Evolutionary conservation across 208 protist genomes (phyloP).

Genomic region (Giardia muris): DNA sequence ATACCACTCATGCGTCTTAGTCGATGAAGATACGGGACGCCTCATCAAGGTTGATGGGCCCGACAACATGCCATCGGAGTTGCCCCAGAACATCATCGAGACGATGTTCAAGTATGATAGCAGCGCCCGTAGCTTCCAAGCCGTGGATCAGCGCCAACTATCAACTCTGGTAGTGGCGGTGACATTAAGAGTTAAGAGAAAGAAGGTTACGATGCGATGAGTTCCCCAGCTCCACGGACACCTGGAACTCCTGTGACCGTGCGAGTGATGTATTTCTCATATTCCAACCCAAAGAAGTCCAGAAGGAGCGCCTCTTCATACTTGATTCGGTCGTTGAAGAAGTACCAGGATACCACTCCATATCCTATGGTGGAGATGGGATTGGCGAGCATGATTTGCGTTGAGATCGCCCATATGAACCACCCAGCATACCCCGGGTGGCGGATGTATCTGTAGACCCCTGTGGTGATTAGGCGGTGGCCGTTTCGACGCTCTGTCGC

Average conservation of each 20-base stretch:
- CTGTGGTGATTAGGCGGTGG: background rate
- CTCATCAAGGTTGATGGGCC: constrained; percentile 1
- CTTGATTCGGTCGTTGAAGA: background rate
- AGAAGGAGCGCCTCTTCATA: background rate
- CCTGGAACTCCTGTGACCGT: background rate
- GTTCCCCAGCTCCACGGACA: background rate
- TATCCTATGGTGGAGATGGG: background rate
- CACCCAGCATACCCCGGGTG: background rate
- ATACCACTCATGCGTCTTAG: background rate
- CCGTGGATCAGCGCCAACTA: background rate
- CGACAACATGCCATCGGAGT: background rate
- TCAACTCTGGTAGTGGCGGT: background rate
- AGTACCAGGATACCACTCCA: background rate
- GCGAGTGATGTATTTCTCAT: background rate
- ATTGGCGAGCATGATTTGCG: background rate
- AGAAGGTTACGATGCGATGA: background rate
- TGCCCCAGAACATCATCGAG: background rate
- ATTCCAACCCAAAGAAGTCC: background rate
- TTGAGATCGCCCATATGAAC: background rate
- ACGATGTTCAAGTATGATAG: background rate
- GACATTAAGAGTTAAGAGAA: background rate
- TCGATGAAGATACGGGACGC: background rate
- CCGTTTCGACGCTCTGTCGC: background rate
- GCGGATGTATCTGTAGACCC: background rate
- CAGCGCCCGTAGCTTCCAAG: background rate